phyloP scores from a whole-genome alignment of 208 protist species.

The Leishmania aethiopica region DNA sequence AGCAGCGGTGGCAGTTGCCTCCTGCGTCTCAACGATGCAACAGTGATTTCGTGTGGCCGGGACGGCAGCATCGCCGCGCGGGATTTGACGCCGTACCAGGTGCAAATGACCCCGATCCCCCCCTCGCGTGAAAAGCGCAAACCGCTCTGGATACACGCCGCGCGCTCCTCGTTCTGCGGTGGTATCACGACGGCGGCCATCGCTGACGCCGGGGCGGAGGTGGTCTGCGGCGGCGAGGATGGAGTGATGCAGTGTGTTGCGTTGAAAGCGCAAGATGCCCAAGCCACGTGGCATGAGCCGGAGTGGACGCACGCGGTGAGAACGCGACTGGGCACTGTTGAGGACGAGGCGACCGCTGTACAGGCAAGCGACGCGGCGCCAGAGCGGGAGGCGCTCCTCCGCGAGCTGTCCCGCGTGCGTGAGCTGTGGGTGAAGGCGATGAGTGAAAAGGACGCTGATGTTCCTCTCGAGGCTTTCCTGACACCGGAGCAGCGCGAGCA shows the following conservation, averaged over 20 bases:
- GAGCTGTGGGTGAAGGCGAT: constrained; percentile 51
- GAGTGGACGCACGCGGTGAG: constrained; percentile 25
- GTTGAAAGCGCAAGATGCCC: constrained; percentile 6
- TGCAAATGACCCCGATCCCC: constrained; percentile 59
- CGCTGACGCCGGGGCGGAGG: constrained; percentile 10
- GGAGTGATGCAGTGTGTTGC: constrained; percentile 27
- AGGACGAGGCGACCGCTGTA: neutral
- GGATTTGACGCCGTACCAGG: constrained; percentile 71
- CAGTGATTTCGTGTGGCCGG: constrained; percentile 59
- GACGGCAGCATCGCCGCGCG: constrained; percentile 69
- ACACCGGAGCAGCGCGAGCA: constrained; percentile 51
- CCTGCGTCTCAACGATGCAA: constrained; percentile 35
- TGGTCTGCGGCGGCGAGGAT: constrained; percentile 32
- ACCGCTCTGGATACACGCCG: constrained; percentile 37
- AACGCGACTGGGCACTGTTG: neutral
- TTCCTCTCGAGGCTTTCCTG: constrained; percentile 72
- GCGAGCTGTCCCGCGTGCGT: constrained; percentile 39
- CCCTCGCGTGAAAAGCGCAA: constrained; percentile 84
- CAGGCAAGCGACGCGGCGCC: constrained; percentile 3
- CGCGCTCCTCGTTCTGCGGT: constrained; percentile 52
- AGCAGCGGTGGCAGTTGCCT: constrained; percentile 62
- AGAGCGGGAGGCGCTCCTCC: constrained; percentile 5
- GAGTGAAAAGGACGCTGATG: constrained; percentile 41
- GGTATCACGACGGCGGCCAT: constrained; percentile 46
- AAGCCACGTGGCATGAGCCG: constrained; percentile 46